phyloP scores from a whole-genome alignment of 768 basidiomycete genomes.

The Pisolithus microcarpus region DNA sequence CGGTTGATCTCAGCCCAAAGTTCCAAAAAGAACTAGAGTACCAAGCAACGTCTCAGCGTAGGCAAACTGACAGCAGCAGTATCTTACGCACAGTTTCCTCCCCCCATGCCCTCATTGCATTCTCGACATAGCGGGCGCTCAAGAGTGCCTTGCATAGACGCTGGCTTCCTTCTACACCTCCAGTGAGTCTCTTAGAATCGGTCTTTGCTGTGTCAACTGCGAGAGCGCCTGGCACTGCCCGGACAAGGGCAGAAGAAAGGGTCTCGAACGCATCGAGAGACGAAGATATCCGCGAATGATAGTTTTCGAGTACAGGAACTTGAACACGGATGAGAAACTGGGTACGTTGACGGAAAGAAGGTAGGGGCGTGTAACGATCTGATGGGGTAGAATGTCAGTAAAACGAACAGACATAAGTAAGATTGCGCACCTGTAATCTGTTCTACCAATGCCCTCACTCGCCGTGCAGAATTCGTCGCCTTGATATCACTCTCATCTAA shows the following conservation, averaged over 20 bases:
- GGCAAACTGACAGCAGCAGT: not conserved
- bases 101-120: constrained; percentile 72
- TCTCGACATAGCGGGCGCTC: constrained; percentile 68
- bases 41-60: constrained; percentile 2
- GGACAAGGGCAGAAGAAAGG: constrained; percentile 78
- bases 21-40: constrained; percentile 80
- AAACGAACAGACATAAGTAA: not conserved
- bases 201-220: constrained; percentile 37
- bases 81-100: constrained; percentile 73
- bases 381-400: not conserved
- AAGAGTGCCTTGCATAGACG: constrained; percentile 81
- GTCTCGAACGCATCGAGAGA: constrained; percentile 94
- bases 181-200: constrained; percentile 63
- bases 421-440: constrained; percentile 73
- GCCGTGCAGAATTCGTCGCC: constrained; percentile 77
- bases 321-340: constrained; percentile 84
- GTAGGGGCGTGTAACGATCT: constrained; percentile 92
- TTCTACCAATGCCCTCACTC: constrained; percentile 78
- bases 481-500: constrained; percentile 36
- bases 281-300: constrained; percentile 68
- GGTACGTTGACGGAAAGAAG: constrained; percentile 65
- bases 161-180: constrained; percentile 77
- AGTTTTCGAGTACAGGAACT: constrained; percentile 73
- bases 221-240: constrained; percentile 89
- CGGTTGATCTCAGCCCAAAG: constrained; percentile 76